phyloP scores from a whole-genome alignment of 2,329 filamentous ascomycete genomes.

The Rosellinia necatrix region DNA sequence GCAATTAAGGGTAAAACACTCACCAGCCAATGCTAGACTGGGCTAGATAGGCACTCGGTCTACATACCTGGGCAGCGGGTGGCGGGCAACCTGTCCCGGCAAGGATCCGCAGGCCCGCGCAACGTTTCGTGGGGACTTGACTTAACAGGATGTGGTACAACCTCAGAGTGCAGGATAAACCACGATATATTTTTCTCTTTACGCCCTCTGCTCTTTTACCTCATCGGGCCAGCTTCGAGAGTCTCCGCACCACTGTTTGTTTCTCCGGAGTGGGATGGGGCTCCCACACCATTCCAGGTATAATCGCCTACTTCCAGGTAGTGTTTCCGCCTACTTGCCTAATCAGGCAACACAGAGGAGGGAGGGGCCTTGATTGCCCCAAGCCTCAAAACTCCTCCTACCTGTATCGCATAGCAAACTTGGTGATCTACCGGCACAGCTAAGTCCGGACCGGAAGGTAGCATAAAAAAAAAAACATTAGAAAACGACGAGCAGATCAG shows the following conservation, averaged over 20 bases:
- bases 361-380: background rate
- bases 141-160: too few species aligned
- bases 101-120: slow-evolving; percentile 32
- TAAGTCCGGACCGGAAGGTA: slow-evolving; percentile 37
- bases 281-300: slow-evolving; percentile 18
- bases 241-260: slow-evolving; percentile 16
- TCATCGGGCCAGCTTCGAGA: slow-evolving; percentile 5
- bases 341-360: slow-evolving; percentile 16
- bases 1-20: slow-evolving; percentile 1
- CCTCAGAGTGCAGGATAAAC: too few species aligned
- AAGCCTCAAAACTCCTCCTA: background rate
- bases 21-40: too few species aligned
- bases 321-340: slow-evolving; percentile 23
- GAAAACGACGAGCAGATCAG: slow-evolving; percentile 15
- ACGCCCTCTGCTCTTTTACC: background rate
- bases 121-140: slow-evolving; percentile 24
- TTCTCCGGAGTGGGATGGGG: slow-evolving; percentile 20
- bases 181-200: slow-evolving; percentile 1
- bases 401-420: slow-evolving; percentile 6
- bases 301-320: slow-evolving; percentile 11
- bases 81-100: slow-evolving; percentile 19
- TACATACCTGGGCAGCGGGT: too few species aligned
- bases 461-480: too few species aligned
- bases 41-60: too few species aligned
- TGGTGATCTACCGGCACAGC: slow-evolving; percentile 30